Conservation (phyloP, 2,329 filamentous ascomycete genomes). For the Macrophomina tecta region DNA sequence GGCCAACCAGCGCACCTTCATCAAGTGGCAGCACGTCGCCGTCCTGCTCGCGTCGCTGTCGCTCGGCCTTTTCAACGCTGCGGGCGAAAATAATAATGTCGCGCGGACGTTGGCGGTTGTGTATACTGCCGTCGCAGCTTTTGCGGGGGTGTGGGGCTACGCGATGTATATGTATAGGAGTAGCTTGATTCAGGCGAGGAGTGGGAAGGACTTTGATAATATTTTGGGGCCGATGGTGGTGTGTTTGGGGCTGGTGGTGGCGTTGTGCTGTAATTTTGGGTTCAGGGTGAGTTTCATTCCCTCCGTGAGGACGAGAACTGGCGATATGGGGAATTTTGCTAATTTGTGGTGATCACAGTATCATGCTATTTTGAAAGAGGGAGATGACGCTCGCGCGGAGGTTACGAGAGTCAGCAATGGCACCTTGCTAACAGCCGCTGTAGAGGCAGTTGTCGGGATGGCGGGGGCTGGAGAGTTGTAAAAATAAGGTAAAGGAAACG, state of each 20-base stretch:
- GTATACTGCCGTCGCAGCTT: conserved; percentile 81
- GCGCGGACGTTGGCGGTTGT: conserved; percentile 80
- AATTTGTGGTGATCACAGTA: neutral
- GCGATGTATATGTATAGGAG: conserved; percentile 77
- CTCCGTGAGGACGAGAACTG: neutral
- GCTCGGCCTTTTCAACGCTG: conserved; percentile 86
- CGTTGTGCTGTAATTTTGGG: conserved; percentile 84
- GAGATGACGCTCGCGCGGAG: neutral
- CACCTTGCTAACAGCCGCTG: neutral
- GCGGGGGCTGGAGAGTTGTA: conserved; percentile 4
- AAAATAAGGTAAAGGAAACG: neutral
- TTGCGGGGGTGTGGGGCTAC: conserved; percentile 88
- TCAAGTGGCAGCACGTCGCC: conserved; percentile 97
- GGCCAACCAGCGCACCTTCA: conserved; percentile 95
- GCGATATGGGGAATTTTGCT: neutral
- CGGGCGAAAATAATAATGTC: conserved; percentile 73
- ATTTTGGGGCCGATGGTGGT: conserved; percentile 83
- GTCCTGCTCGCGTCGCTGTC: conserved; percentile 85
- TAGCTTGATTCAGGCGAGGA: conserved; percentile 81
- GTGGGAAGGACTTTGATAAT: conserved; percentile 92
- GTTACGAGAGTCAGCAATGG: neutral
- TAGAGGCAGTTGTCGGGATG: conserved; percentile 2
- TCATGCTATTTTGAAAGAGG: conserved; percentile 15
- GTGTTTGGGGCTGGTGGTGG: conserved; percentile 76
- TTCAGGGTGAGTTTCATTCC: conserved; percentile 63